Evolutionary conservation across 2,329 filamentous ascomycete species (phyloP), one percentile per base, ranked within the genome.

Genomic region (Raffaelea deltoideospora): DNA sequence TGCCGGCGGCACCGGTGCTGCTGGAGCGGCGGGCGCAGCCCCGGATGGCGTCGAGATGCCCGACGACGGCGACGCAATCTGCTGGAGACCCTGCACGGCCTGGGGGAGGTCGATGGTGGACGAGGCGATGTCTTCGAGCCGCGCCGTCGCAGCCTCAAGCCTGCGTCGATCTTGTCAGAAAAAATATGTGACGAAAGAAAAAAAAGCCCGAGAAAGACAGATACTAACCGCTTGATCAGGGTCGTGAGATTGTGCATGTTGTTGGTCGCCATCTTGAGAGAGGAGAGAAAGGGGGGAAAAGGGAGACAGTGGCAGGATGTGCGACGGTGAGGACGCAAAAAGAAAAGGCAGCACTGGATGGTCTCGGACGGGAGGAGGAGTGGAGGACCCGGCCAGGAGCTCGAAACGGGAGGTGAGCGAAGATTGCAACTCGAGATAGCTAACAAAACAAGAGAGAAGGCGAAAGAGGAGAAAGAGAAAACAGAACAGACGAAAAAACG

Each of bases 231-330:
- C 72, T 98, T 98, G 65, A 98, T 95, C 52, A 98, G 74, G 37
- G 90, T 98, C 26, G 86, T 92, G 44, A 98, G 65, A 56, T 94
- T 96, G 62, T 96, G 79, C 85, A 96, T 95, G 52, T 86, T 83
- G 61, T 72, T 82, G 44, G 76, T 64, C 47, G 79, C 73, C 80
- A 87, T 87, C 44, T 42, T 59, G 50, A 52, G 47, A 47, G 22
- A 26, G 5, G 17, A 6, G 24, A n/a, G 14, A 27, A 7, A 10
- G 19, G 19, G n/a, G n/a, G n/a, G n/a, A n/a, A n/a, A n/a, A n/a
- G n/a, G n/a, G n/a, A n/a, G n/a, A n/a, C n/a, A n/a, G n/a, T n/a
- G n/a, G n/a, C n/a, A n/a, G n/a, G n/a, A n/a, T n/a, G n/a, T n/a
- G n/a, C n/a, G 23, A 11, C 32, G 30, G 11, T 10, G 21, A 13